Percentiles rank a stretch among this genome's conserved stretches.
Conservation (phyloP, 2,329 filamentous ascomycete genomes). For the Chaetomium sp. region DNA sequence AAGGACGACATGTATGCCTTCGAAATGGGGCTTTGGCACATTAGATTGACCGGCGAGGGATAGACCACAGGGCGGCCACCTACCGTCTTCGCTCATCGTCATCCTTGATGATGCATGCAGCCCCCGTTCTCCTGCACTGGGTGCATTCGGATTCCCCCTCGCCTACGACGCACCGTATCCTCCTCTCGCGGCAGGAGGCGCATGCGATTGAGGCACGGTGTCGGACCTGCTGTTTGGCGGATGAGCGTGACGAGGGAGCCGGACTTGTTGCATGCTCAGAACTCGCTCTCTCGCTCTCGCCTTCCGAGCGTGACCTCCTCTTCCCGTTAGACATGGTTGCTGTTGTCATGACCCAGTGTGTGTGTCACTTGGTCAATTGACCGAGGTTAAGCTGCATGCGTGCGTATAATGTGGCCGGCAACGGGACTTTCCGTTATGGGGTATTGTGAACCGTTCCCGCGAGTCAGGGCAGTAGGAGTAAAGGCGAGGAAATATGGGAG, state of each 20-base stretch:
- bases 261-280: conserved; percentile 44
- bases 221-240: conserved; percentile 44
- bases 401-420: not conserved
- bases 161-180: conserved; percentile 56
- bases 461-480: not conserved
- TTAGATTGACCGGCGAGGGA: conserved; percentile 11
- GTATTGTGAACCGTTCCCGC: not conserved
- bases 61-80: conserved; percentile 26
- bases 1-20: conserved; percentile 61
- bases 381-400: not conserved
- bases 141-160: conserved; percentile 54
- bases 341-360: conserved; percentile 21
- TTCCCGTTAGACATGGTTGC: conserved; percentile 24
- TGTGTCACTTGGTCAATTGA: conserved; percentile 5
- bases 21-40: conserved; percentile 54
- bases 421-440: not conserved
- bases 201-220: conserved; percentile 58
- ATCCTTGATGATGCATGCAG: conserved; percentile 58
- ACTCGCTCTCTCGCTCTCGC: conserved; percentile 36
- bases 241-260: conserved; percentile 34
- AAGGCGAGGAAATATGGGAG: conserved; percentile 6
- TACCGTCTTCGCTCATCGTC: conserved; percentile 59
- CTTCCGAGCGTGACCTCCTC: conserved; percentile 31
- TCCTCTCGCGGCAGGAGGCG: conserved; percentile 53
- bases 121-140: conserved; percentile 54